These are phyloP conservation scores for Macrotyloma uniflorum DNA, from an alignment of 306 rosid genomes.

Conservation along the genomic window DNA sequence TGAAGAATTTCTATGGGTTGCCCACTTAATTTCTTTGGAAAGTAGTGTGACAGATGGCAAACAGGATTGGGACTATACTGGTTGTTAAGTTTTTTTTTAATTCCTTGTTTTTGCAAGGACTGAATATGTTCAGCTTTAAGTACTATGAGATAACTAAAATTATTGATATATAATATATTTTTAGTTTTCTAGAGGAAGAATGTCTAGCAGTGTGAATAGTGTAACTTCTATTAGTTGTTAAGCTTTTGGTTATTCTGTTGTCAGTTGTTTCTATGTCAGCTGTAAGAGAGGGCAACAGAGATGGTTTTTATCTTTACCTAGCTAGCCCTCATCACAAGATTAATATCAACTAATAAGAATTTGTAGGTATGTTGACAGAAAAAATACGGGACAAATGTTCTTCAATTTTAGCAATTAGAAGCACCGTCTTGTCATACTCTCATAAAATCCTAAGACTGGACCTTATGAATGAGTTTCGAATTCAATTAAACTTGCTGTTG, in stretches of 20 bases:
- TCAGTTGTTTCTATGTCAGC: too few relatives aligned
- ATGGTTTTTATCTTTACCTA: background rate
- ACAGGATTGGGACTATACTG: background rate
- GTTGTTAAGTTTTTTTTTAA: background rate
- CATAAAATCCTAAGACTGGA: background rate
- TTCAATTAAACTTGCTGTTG: background rate
- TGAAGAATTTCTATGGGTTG: background rate
- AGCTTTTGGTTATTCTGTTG: too few relatives aligned
- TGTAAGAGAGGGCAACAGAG: constrained; percentile 9
- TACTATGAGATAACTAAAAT: background rate
- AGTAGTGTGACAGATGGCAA: background rate
- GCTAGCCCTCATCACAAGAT: background rate
- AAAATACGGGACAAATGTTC: constrained; percentile 9
- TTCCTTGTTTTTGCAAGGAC: background rate
- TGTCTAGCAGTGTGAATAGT: background rate
- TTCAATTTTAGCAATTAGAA: background rate
- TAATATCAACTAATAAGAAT: constrained; percentile 8
- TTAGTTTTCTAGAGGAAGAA: constrained; percentile 10
- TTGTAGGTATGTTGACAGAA: constrained; percentile 1
- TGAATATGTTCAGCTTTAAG: background rate
- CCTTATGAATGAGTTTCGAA: background rate
- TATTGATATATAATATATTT: background rate
- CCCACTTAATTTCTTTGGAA: background rate
- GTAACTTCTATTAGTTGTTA: too few relatives aligned
- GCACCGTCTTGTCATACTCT: background rate